Base-by-base conservation (phyloP, 768 basidiomycete species). In the Pleurotus citrinopileatus region DNA sequence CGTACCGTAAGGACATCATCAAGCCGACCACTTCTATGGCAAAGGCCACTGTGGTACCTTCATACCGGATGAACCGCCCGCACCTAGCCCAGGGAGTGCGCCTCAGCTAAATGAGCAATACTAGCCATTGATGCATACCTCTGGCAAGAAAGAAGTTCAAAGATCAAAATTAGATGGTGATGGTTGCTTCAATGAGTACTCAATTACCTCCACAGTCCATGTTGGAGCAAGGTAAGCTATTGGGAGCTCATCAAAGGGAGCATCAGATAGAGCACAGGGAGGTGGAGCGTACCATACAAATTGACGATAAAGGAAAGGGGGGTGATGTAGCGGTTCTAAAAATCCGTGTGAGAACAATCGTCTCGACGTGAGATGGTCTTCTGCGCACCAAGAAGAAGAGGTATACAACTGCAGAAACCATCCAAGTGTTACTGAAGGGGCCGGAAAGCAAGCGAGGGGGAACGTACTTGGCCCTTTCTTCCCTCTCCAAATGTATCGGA, bases 241-340 rank as follows among this genome's bases (percentile, higher is more conserved):
- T 19, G n/a, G 34, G 47, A 42, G 2, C 29, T 2, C 17, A 51
- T 51, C 48, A 51, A 19, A 51, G 12, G 28, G 15, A 13, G 6
- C n/a, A 29, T 50, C 17, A 23, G 17, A 12, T 13, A n/a, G 15
- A 4, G 13, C 15, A 51, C n/a, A 3, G 34, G 19, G 22, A 12
- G 27, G 25, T 42, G 3, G 26, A n/a, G 25, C 60, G 52, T 60
- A 73, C 76, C 80, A 53, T 68, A 76, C 10, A 84, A 60, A 55
- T 85, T 84, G 42, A 85, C 63, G 15, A 84, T 76, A 61, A 87
- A 86, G 0, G 80, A 81, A 2, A 86, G 66, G 0, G 84, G 84
- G 0, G 80, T 84, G 17, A 86, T 65, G 59, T 87, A 87, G 22
- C 84, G 79, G 59, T 86, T 86, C 83, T 86, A 28, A 10, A 3